Conservation (phyloP, 73 alveolate species). For the Paramecium primaurelia region DNA sequence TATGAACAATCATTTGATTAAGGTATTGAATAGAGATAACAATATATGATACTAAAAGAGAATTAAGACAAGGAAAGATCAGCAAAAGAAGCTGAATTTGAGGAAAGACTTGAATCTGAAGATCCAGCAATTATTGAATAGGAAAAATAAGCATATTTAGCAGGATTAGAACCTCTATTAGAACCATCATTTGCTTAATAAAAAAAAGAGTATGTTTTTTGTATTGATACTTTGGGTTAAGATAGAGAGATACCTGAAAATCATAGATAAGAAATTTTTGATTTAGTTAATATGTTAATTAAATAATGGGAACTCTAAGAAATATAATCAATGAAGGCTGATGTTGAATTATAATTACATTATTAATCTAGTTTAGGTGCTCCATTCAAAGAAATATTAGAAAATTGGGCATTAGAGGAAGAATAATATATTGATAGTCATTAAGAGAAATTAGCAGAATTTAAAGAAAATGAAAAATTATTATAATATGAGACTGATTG, state of each 20-base stretch:
- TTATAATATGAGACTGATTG: constrained; percentile 49
- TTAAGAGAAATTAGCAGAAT: constrained; percentile 38
- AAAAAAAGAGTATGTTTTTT: constrained; percentile 76
- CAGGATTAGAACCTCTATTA: constrained; percentile 69
- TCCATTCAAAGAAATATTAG: constrained; percentile 78
- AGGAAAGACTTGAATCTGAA: constrained; percentile 68
- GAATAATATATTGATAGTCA: constrained; percentile 57
- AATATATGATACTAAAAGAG: constrained; percentile 70
- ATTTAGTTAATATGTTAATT: constrained; percentile 73
- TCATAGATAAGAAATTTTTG: constrained; percentile 71
- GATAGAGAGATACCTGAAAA: constrained; percentile 79
- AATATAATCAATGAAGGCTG: constrained; percentile 72
- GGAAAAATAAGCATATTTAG: constrained; percentile 69
- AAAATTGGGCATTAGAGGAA: constrained; percentile 71
- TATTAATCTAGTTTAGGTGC: constrained; percentile 58
- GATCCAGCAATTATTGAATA: constrained; percentile 85
- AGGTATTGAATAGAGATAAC: constrained; percentile 75
- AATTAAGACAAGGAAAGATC: constrained; percentile 79
- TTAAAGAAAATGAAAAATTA: constrained; percentile 57
- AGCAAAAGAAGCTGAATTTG: constrained; percentile 69
- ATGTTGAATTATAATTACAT: constrained; percentile 71
- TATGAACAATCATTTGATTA: constrained; percentile 81
- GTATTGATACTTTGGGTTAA: constrained; percentile 93
- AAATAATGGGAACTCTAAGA: constrained; percentile 78
- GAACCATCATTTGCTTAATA: constrained; percentile 71